Evolutionary conservation across 1,139 yeast genomes (phyloP), one percentile per base, ranked within the genome.

Genomic region (Saccharomycopsis hybrid): DNA sequence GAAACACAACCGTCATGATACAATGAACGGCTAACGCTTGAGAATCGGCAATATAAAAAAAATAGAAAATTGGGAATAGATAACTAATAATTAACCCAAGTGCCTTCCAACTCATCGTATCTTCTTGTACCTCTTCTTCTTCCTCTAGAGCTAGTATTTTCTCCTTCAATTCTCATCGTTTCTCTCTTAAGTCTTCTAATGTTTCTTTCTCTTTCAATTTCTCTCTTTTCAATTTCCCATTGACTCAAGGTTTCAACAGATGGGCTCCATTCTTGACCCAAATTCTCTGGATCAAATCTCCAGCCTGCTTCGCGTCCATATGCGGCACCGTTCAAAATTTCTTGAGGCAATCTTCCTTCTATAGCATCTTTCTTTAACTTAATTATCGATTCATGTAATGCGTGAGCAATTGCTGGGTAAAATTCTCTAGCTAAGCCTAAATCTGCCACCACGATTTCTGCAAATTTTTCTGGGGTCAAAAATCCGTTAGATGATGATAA

Each of bases 181-280:
- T 94, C 98, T 65, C 98, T 80, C 71, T 92, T 90, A 61, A 89
- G 73, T 63, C 98, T 80, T 65, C 98, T 79, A 55, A 88, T 76
- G 62, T 86, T 88, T 65, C 97, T 78, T 58, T 90, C 97, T 61
- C 95, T 82, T 66, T 94, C 98, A 57, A 89, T 88, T 63, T 92
- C 97, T 56, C 97, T 77, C 67, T 85, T 84, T 62, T 90, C 97
- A 52, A 92, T 88, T 67, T 92, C 98, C 75, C 92, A 90, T 46
- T 88, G 92, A 1, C 95, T 82, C 54, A 92, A 73, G 5, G 80
- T 78, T 65, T 90, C 97, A 2, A 92, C 84, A 37, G 81, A 75
- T 9, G 99, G 98, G 49, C 85, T 84, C 95, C 97, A 92, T 37
- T 80, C 85, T 47, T 82, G 88, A 43, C 88, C 87, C 40, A 77